A percentile compares a stretch with the other conserved stretches of the same genome.
Evolutionary conservation across 768 basidiomycete genomes (phyloP).

Genomic region (Megacollybia marginata): DNA sequence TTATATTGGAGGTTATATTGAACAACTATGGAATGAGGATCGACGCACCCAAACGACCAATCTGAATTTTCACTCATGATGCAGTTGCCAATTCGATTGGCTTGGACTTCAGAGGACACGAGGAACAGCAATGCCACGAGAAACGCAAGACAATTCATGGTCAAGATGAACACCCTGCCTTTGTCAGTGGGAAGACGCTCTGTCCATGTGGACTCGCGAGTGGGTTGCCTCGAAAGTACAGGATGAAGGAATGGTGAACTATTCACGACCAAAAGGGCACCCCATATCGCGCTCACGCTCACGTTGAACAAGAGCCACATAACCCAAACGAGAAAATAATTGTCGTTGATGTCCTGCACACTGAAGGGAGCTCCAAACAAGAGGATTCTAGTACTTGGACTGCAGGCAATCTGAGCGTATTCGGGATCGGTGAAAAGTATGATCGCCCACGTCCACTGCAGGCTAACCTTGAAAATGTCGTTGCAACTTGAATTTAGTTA

Average conservation of each 20-base stretch:
- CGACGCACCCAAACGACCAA: neutral
- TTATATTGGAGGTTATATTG: no score
- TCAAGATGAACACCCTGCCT: neutral
- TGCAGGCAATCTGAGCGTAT: slow-evolving; percentile 5
- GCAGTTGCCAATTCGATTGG: neutral
- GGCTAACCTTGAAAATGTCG: neutral
- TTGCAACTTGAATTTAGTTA: neutral
- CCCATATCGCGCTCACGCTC: slow-evolving; percentile 2
- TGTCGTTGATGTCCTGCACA: slow-evolving; percentile 1
- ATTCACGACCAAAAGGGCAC: slow-evolving; percentile 2
- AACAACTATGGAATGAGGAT: no score
- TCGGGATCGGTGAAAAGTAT: slow-evolving; percentile 5
- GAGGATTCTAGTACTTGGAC: neutral
- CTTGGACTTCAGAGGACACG: neutral
- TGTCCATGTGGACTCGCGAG: neutral
- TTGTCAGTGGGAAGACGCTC: neutral
- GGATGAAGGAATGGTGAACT: neutral
- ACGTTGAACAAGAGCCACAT: slow-evolving; percentile 7
- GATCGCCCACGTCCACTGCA: slow-evolving; percentile 7
- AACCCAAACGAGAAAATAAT: slow-evolving; percentile 1
- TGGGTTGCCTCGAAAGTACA: neutral
- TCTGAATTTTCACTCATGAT: neutral
- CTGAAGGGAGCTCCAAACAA: slow-evolving; percentile 4
- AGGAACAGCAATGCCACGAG: neutral
- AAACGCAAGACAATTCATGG: neutral